phyloP scores from a whole-genome alignment of 768 basidiomycete species.

The Suillus ampliporus region DNA sequence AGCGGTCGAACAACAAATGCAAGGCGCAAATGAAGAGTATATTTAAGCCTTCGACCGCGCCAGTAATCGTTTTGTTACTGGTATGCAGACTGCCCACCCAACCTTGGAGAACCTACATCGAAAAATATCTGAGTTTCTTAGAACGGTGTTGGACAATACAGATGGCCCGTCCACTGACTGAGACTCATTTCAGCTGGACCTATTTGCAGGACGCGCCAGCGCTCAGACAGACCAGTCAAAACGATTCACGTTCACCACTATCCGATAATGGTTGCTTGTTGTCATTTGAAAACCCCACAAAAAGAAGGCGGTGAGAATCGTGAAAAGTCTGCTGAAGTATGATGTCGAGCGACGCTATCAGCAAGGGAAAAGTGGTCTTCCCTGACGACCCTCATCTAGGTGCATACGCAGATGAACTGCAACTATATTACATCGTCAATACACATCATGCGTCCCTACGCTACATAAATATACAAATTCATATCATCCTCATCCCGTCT shows the following conservation, averaged over 20 bases:
- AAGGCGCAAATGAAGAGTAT: conserved; percentile 77
- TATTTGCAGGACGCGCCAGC: no score
- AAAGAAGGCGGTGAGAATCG: no score
- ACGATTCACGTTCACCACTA: no score
- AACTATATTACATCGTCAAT: background rate
- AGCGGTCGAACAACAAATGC: conserved; percentile 72
- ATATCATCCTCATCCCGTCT: conserved; percentile 74
- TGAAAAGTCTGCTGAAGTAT: no score
- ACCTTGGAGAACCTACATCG: conserved; percentile 65
- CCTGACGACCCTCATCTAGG: no score
- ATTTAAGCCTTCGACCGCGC: conserved; percentile 71
- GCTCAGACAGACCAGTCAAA: no score
- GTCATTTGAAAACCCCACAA: no score
- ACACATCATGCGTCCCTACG: conserved; percentile 44
- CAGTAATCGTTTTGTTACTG: conserved; percentile 46
- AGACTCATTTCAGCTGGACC: no score
- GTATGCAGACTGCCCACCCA: background rate
- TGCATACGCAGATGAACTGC: no score
- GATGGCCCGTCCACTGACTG: conserved; percentile 30
- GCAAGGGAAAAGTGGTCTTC: no score
- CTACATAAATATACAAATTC: conserved; percentile 80
- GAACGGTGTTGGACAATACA: conserved; percentile 60
- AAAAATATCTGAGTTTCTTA: conserved; percentile 64
- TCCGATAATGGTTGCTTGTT: no score
- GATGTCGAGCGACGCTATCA: no score